Conservation (phyloP, 2,329 filamentous ascomycete species). For the Lachnellula hyalina region DNA sequence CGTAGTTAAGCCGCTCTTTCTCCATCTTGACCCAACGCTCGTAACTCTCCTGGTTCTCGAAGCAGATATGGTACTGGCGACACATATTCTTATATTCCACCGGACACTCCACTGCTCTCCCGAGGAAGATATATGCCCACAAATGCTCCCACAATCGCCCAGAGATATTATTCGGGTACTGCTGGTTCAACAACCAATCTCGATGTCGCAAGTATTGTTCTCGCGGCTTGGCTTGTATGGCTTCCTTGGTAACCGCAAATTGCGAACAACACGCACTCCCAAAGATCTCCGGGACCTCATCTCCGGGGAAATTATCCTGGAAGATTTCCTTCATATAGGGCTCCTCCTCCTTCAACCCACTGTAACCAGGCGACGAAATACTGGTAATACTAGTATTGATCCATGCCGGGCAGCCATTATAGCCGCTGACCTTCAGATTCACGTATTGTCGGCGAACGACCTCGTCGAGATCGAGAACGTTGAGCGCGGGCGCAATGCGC, state of each 20-base stretch:
- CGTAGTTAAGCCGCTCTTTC: too few relatives aligned
- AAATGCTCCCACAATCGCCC: conserved; percentile 58
- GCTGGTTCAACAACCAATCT: conserved; percentile 51
- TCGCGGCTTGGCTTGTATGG: conserved; percentile 41
- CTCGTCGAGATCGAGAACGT: conserved; percentile 30
- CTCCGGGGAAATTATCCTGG: conserved; percentile 7
- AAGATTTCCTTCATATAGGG: conserved; percentile 9
- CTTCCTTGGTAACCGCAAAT: conserved; percentile 53
- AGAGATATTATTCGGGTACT: conserved; percentile 45
- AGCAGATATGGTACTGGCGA: conserved; percentile 11
- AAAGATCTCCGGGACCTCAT: conserved; percentile 39
- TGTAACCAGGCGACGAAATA: conserved; percentile 28
- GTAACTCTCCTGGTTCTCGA: background rate
- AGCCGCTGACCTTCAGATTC: conserved; percentile 50
- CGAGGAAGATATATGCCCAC: conserved; percentile 43
- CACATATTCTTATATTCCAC: conserved; percentile 11
- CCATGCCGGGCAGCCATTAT: conserved; percentile 50
- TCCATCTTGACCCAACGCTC: too few relatives aligned
- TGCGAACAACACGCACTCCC: conserved; percentile 57
- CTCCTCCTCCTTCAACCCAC: conserved; percentile 21
- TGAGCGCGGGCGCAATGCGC: conserved; percentile 31
- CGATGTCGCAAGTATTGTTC: conserved; percentile 50
- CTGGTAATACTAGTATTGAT: conserved; percentile 33
- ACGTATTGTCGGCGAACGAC: conserved; percentile 47
- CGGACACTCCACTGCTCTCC: conserved; percentile 13